Evolutionary conservation across 305 asterid genomes (phyloP).

Genomic region (Rubia balearica): DNA sequence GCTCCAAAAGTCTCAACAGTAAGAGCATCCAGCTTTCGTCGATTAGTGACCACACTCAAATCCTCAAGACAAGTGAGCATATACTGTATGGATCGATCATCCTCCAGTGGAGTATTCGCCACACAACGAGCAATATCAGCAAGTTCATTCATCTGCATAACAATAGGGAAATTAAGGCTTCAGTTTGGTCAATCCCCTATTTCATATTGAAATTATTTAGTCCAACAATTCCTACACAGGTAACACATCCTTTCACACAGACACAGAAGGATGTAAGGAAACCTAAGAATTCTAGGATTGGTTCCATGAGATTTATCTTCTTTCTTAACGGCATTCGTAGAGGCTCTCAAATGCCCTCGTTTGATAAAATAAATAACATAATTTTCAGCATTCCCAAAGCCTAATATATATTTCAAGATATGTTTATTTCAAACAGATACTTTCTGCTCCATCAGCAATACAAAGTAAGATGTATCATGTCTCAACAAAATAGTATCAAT

Average conservation of each 20-base stretch:
- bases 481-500: neutral
- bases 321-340: neutral
- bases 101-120: conserved; percentile 87
- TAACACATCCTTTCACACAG: neutral
- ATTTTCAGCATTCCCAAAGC: neutral
- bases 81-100: conserved; percentile 78
- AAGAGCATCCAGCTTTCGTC: conserved; percentile 85
- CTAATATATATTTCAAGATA: neutral
- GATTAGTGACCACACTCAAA: conserved; percentile 78
- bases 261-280: neutral
- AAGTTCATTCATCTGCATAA: conserved; percentile 86
- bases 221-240: neutral
- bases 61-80: conserved; percentile 95
- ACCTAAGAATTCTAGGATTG: neutral
- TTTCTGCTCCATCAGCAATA: conserved; percentile 4
- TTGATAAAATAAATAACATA: neutral
- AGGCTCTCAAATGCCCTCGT: neutral
- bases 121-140: conserved; percentile 98
- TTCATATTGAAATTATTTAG: neutral
- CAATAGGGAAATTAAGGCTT: conserved; percentile 8
- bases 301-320: neutral
- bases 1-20: conserved; percentile 99
- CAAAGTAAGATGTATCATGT: neutral
- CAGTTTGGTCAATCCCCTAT: neutral
- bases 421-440: neutral